Percentiles rank a stretch among this genome's conserved stretches.
Evolutionary conservation across 768 basidiomycete species (phyloP).

Genomic region (Galerina marginata): DNA sequence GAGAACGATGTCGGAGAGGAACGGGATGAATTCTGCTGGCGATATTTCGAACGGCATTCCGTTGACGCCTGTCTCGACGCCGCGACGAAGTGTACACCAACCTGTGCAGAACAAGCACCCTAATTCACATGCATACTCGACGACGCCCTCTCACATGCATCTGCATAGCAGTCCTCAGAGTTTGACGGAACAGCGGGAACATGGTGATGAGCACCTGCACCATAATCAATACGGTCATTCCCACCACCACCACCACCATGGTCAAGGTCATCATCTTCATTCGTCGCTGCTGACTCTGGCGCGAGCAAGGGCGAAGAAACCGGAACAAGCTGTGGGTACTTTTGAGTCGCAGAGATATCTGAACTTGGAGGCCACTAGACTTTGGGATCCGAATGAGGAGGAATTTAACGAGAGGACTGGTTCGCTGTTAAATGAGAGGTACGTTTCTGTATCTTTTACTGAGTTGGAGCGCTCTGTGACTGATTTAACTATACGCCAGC

Average conservation of each 20-base stretch:
- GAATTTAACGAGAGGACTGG: constrained; percentile 48
- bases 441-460: constrained; percentile 3
- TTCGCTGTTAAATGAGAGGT: constrained; percentile 52
- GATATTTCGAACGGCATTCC: neutral
- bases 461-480: neutral
- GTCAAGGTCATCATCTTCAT: constrained; percentile 32
- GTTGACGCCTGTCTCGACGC: neutral
- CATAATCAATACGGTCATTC: constrained; percentile 29
- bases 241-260: constrained; percentile 39
- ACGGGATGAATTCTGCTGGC: neutral
- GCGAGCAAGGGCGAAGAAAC: constrained; percentile 30
- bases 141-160: neutral
- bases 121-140: constrained; percentile 13
- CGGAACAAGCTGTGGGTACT: constrained; percentile 68
- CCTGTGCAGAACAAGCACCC: neutral
- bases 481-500: constrained; percentile 27
- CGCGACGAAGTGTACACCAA: neutral
- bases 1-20: neutral
- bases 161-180: neutral
- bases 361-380: constrained; percentile 62
- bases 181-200: too few species aligned
- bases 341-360: constrained; percentile 77
- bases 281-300: constrained; percentile 45
- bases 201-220: neutral
- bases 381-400: constrained; percentile 54